A percentile compares a stretch with the other conserved stretches of the same genome.
These are phyloP conservation scores for Domatiomyces globalis DNA, from an alignment of 2,329 filamentous ascomycete genomes.

Conservation along the genomic window DNA sequence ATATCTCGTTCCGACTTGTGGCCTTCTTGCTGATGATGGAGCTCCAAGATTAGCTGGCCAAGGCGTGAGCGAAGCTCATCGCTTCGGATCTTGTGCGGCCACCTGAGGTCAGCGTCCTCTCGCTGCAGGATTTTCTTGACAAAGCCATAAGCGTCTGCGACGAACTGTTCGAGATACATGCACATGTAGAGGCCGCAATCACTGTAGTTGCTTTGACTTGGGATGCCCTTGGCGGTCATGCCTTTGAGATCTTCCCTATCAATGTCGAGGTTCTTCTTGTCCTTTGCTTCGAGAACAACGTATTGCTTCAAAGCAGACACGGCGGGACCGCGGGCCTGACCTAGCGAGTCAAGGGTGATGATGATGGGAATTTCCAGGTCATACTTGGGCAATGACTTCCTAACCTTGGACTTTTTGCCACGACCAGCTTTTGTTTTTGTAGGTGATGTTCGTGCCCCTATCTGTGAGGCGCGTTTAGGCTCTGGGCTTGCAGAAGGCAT, in stretches of 20 bases:
- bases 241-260: slow-evolving; percentile 37
- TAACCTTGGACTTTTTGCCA: slow-evolving; percentile 22
- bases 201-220: slow-evolving; percentile 66
- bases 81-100: slow-evolving; percentile 14
- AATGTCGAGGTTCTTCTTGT: slow-evolving; percentile 32
- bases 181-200: slow-evolving; percentile 85
- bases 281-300: slow-evolving; percentile 55
- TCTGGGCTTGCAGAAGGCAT: slow-evolving; percentile 2
- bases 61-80: slow-evolving; percentile 13
- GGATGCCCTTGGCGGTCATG: slow-evolving; percentile 61
- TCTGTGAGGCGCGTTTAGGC: slow-evolving; percentile 5
- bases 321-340: slow-evolving; percentile 47
- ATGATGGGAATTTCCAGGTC: slow-evolving; percentile 51
- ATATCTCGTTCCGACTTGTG: slow-evolving; percentile 21
- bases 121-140: slow-evolving; percentile 50
- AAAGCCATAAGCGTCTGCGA: slow-evolving; percentile 59
- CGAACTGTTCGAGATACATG: slow-evolving; percentile 70
- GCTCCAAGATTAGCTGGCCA: slow-evolving; percentile 13
- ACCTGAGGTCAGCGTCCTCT: slow-evolving; percentile 40
- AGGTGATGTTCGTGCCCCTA: not conserved
- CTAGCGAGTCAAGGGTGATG: slow-evolving; percentile 77
- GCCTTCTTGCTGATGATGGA: slow-evolving; percentile 14
- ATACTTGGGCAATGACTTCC: slow-evolving; percentile 27
- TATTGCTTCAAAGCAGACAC: slow-evolving; percentile 57
- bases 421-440: not conserved